Conservation (phyloP, 768 basidiomycete genomes). For the Agrocybe praecox region DNA sequence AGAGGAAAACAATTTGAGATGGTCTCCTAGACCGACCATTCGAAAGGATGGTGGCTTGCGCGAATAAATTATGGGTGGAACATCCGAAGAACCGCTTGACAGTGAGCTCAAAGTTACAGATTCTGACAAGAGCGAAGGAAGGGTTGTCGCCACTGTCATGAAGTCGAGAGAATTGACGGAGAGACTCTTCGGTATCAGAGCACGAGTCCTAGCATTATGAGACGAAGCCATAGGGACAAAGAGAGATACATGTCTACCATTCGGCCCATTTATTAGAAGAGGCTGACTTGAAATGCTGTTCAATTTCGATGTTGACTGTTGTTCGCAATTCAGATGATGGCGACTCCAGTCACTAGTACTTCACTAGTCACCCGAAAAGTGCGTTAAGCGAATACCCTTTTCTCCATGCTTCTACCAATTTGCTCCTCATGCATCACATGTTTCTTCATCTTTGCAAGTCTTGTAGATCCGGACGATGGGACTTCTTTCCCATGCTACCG, state of each 20-base stretch:
- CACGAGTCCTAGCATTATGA: background rate
- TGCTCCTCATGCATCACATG: background rate
- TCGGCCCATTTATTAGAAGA: background rate
- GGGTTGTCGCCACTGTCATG: conserved; percentile 2
- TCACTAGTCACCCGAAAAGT: too few relatives aligned
- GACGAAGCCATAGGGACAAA: conserved; percentile 9
- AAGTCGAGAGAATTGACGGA: conserved; percentile 23
- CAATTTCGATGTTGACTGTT: too few relatives aligned
- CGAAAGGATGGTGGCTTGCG: conserved; percentile 25
- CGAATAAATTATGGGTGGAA: conserved; percentile 28
- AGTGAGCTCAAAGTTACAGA: conserved; percentile 37
- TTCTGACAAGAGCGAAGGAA: conserved; percentile 28
- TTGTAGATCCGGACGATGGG: background rate
- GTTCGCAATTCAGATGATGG: too few relatives aligned
- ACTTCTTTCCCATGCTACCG: background rate
- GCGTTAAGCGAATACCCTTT: too few relatives aligned
- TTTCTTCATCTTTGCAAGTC: background rate
- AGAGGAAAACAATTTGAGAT: conserved; percentile 29
- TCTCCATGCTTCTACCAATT: too few relatives aligned
- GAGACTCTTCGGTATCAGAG: conserved; percentile 10
- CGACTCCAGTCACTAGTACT: too few relatives aligned
- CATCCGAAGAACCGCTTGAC: conserved; percentile 27
- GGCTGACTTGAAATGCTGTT: background rate
- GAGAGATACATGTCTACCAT: background rate
- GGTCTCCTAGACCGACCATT: conserved; percentile 30